Evolutionary conservation across 352 stramenopile species (phyloP).

Genomic region (Phytophthora pseudosyringae): DNA sequence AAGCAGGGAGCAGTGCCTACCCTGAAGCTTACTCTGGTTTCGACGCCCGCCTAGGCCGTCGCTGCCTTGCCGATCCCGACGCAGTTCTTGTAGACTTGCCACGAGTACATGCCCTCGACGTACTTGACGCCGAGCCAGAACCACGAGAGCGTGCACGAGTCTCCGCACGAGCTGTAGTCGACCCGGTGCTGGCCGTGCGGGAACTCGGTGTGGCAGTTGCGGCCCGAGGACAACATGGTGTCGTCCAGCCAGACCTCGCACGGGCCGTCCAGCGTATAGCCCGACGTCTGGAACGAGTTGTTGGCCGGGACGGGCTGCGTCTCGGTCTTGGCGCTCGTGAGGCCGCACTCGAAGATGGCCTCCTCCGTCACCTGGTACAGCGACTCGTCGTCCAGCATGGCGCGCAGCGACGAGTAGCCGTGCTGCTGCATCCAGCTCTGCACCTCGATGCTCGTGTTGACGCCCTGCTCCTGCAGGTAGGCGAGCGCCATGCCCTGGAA

Average conservation of each 20-base stretch:
- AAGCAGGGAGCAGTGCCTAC: conserved; percentile 23
- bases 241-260: conserved; percentile 69
- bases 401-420: conserved; percentile 50
- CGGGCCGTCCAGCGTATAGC: conserved; percentile 65
- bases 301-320: conserved; percentile 55
- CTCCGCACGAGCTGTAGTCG: conserved; percentile 58
- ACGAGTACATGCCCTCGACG: conserved; percentile 56
- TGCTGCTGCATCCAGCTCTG: conserved; percentile 47
- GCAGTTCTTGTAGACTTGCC: conserved; percentile 75
- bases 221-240: conserved; percentile 41
- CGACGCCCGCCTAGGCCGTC: conserved; percentile 19
- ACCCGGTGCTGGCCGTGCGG: conserved; percentile 42
- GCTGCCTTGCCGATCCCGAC: conserved; percentile 33
- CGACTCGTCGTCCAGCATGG: conserved; percentile 62
- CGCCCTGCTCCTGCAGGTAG: conserved; percentile 58
- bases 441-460: conserved; percentile 55
- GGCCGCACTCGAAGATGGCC: conserved; percentile 58
- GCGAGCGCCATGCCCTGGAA: conserved; percentile 53
- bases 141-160: conserved; percentile 52
- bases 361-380: conserved; percentile 59
- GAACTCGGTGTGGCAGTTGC: conserved; percentile 56
- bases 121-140: conserved; percentile 69
- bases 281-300: conserved; percentile 48
- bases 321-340: conserved; percentile 52
- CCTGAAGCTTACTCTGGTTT: conserved; percentile 16